Evolutionary conservation across 106 monocot species (phyloP).

Genomic region (Vanilla planifolia): DNA sequence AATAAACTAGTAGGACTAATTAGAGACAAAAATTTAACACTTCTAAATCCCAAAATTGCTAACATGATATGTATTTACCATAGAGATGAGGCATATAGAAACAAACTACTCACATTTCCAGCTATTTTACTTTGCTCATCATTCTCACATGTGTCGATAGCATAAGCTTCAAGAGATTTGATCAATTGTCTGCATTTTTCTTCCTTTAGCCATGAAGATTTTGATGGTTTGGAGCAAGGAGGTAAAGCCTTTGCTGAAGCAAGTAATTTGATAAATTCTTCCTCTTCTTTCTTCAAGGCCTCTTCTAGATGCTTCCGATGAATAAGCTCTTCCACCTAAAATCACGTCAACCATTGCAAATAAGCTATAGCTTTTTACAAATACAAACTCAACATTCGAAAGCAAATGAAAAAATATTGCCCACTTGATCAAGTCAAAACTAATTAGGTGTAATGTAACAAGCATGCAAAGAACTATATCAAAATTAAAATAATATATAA

Average conservation of each 20-base stretch:
- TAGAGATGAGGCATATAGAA: constrained; percentile 7
- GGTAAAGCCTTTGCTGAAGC: constrained; percentile 53
- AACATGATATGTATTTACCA: not conserved
- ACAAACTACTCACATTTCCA: constrained; percentile 47
- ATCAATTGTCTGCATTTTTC: constrained; percentile 49
- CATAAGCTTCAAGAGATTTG: constrained; percentile 75
- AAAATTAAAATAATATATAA: too few relatives aligned
- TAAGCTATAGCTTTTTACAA: too few relatives aligned
- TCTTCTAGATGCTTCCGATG: constrained; percentile 52
- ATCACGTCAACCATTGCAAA: too few relatives aligned
- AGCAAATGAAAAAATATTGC: too few relatives aligned
- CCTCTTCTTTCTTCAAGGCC: constrained; percentile 67
- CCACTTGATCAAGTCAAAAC: too few relatives aligned
- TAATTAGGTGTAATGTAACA: too few relatives aligned
- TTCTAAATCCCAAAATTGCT: not conserved
- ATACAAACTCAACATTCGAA: too few relatives aligned
- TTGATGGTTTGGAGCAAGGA: constrained; percentile 50
- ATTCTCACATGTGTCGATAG: constrained; percentile 57
- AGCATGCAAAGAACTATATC: too few relatives aligned
- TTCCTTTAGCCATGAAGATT: constrained; percentile 59
- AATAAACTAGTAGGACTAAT: too few relatives aligned
- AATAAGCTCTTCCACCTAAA: constrained; percentile 81
- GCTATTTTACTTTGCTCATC: constrained; percentile 78
- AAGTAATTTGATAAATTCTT: constrained; percentile 72
- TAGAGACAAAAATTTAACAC: not conserved